phyloP scores from a whole-genome alignment of 352 stramenopile genomes.

The Phytophthora podocarpi region DNA sequence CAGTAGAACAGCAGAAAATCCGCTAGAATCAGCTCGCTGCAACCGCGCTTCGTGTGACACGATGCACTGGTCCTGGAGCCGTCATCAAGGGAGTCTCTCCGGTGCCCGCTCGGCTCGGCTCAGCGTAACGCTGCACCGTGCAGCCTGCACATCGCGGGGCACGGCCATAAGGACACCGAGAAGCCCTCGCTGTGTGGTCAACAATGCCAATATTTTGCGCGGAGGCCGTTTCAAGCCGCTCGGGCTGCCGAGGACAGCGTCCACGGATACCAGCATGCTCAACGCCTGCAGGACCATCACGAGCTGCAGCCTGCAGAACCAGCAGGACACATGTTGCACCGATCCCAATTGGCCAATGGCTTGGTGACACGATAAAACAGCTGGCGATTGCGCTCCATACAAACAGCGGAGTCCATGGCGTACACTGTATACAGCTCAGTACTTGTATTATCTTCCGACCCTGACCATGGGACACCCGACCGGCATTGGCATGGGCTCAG shows the following conservation, averaged over 20 bases:
- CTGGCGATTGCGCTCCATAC: not conserved
- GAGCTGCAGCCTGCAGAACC: too few species aligned
- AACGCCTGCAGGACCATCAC: not conserved
- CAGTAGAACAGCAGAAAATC: constrained; percentile 6
- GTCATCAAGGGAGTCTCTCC: not conserved
- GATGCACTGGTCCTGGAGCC: not conserved
- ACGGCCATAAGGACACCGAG: constrained; percentile 17
- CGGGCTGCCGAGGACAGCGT: too few species aligned
- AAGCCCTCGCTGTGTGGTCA: not conserved
- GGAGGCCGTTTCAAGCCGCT: not conserved
- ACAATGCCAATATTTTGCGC: not conserved
- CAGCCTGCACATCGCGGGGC: constrained; percentile 22
- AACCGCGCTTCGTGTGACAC: constrained; percentile 6
- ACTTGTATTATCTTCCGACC: not conserved
- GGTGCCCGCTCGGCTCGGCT: constrained; percentile 1
- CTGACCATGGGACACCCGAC: not conserved
- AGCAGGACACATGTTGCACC: not conserved
- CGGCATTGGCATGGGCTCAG: not conserved
- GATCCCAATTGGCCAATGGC: constrained; percentile 13
- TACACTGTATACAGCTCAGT: too few species aligned
- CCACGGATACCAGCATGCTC: too few species aligned
- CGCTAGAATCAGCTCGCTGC: too few species aligned
- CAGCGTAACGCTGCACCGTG: too few species aligned
- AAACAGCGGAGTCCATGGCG: not conserved
- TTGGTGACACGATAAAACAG: constrained; percentile 13